phyloP scores from a whole-genome alignment of 2,329 filamentous ascomycete genomes.

The Dryadomyces sulphureus region DNA sequence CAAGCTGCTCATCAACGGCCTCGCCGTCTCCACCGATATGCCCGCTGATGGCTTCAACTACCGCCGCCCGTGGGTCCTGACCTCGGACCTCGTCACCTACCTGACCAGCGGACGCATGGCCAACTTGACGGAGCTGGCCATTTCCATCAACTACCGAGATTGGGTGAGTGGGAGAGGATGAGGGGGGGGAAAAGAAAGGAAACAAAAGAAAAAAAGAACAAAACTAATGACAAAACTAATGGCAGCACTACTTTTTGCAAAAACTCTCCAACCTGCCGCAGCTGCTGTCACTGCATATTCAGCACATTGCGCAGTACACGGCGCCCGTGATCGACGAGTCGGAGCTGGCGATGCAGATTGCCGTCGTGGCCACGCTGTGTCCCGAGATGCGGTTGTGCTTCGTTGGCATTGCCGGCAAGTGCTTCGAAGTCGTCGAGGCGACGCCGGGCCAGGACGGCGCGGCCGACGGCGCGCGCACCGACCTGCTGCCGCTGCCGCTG shows the following conservation, averaged over 20 bases:
- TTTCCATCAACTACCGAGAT: slow-evolving; percentile 59
- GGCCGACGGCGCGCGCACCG: not conserved
- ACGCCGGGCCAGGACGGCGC: not conserved
- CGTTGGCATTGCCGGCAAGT: slow-evolving; percentile 61
- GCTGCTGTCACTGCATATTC: slow-evolving; percentile 35
- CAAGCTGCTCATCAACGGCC: slow-evolving; percentile 62
- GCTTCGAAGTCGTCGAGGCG: slow-evolving; percentile 63
- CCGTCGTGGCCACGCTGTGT: slow-evolving; percentile 63
- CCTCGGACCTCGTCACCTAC: slow-evolving; percentile 53
- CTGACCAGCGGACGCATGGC: slow-evolving; percentile 65
- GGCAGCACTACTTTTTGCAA: slow-evolving; percentile 64
- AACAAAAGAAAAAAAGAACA: not conserved
- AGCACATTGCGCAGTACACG: slow-evolving; percentile 13
- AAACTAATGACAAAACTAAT: not conserved
- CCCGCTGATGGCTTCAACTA: slow-evolving; percentile 22
- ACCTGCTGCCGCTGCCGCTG: slow-evolving; percentile 16
- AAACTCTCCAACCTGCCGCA: slow-evolving; percentile 55
- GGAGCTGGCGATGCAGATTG: slow-evolving; percentile 61
- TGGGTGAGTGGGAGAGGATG: slow-evolving; percentile 49
- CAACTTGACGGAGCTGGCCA: slow-evolving; percentile 54
- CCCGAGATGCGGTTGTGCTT: slow-evolving; percentile 67
- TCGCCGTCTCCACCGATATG: slow-evolving; percentile 28
- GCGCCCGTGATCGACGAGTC: slow-evolving; percentile 29
- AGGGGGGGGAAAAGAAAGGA: too few species aligned
- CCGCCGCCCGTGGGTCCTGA: slow-evolving; percentile 59